Evolutionary conservation across 2,329 filamentous ascomycete genomes (phyloP), one percentile per base, ranked within the genome.

Genomic region (Ophioceras dolichostomum): DNA sequence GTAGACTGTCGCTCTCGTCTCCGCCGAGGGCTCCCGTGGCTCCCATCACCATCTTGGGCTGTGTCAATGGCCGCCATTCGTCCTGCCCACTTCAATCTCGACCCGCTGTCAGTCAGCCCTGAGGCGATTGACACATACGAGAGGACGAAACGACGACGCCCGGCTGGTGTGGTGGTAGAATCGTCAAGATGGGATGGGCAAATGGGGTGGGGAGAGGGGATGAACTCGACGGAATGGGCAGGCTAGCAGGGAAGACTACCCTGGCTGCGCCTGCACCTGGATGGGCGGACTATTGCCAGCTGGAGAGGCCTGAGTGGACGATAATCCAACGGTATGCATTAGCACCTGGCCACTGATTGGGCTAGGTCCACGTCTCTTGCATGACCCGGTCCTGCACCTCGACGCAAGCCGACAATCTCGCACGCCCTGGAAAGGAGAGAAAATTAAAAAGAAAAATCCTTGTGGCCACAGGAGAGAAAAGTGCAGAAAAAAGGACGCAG

Each of bases 271-370:
- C 22, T 8, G 31, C 19, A 21, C 17, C 19, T 19, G 19, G 19
- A 39, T 38, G 31, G 34, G 30, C 36, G 32, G 17, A 37, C 34
- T 36, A 30, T 33, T 44, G 45, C 37, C 43, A 45, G 42, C 42
- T 46, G 44, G 45, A 41, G 28, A 30, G 38, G 36, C 35, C 39
- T 44, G 41, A 41, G 39, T 46, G 45, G 47, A 38, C 37, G 22
- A n/a, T n/a, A n/a, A n/a, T n/a, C n/a, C n/a, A n/a, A n/a, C n/a
- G n/a, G 17, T 18, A 16, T 37, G 34, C 35, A 37, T 37, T 21
- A 36, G 39, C 26, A 38, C 30, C n/a, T 28, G 18, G 18, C 27
- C 35, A 10, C 33, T 37, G 39, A 40, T 37, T 41, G 43, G 41
- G 37, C 38, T 39, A 35, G 39, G 36, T 34, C 36, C 13, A 28